A percentile compares a stretch with the other conserved stretches of the same genome.
phyloP scores from a whole-genome alignment of 768 basidiomycete genomes.

The Dacryopinax primogenitus region DNA sequence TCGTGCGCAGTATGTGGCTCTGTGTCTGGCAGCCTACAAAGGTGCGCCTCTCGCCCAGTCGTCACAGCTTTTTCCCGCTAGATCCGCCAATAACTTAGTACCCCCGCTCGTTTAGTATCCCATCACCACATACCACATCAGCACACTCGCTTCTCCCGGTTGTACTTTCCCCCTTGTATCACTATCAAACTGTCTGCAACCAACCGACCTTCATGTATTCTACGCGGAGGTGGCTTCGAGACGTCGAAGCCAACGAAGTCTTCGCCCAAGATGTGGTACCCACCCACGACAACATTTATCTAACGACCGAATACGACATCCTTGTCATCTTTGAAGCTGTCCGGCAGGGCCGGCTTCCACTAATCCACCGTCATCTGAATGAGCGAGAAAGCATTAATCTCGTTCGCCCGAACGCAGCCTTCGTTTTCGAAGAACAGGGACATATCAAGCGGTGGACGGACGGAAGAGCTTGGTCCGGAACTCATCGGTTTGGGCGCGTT shows the following conservation, averaged over 20 bases:
- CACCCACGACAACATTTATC: constrained; percentile 1
- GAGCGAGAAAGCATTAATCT: not conserved
- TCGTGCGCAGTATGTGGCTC: constrained; percentile 4
- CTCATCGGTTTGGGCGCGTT: not conserved
- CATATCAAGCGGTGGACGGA: constrained; percentile 6
- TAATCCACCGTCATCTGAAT: not conserved
- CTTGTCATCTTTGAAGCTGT: constrained; percentile 6
- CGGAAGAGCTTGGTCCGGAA: constrained; percentile 2
- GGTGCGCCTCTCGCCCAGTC: not conserved
- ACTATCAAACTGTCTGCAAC: constrained; percentile 1
- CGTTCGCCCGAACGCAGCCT: not conserved
- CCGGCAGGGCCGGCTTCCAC: constrained; percentile 2
- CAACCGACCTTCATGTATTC: not conserved
- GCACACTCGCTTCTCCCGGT: constrained; percentile 4
- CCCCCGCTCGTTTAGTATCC: constrained; percentile 3
- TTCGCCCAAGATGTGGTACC: constrained; percentile 5
- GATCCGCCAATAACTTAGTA: constrained; percentile 5
- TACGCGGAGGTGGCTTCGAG: constrained; percentile 8
- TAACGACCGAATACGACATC: constrained; percentile 5
- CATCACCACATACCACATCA: not conserved
- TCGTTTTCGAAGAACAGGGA: constrained; percentile 1
- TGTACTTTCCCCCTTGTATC: not conserved
- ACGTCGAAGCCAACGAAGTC: constrained; percentile 10
- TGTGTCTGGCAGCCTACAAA: constrained; percentile 3
- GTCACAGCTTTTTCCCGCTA: not conserved